Base-by-base conservation (phyloP, 192 early-diverging fungal genomes). In the Funneliformis mosseae region DNA sequence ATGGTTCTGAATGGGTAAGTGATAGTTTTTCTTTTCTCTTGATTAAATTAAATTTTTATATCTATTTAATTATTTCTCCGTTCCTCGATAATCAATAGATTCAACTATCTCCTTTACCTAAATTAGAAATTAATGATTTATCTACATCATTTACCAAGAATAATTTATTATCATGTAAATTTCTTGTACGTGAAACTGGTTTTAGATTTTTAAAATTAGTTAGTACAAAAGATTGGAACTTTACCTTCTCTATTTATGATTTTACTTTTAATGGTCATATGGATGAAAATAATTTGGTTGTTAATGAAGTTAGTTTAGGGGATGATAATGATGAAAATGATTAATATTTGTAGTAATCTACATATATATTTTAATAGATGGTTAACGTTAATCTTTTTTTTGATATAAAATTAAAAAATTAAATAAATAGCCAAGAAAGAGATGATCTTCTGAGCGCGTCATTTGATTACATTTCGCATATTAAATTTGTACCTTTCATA, bases 141-240 rank as follows among this genome's bases (percentile, higher is more conserved):
- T 38, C 9, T 10, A 9, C 68, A 70, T 1, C 64, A 39, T 38
- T 14, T 28, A 74, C 74, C 38, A 75, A 60, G 33, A 75, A 43
- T 4, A 43, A 48, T 75, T 33, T 60, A 46, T 59, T 75, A 21
- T 75, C 11, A 9, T 48, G 48, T 39, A 33, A 43, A n/a, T 84
- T 87, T 66, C 71, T 68, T 43, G 71, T 85, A 2, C 70, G 72
- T 21, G 79, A 82, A 16, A 87, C 81, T 0, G 83, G 84, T 6
- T 85, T 85, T 70, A 80, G 86, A 45, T 87, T 83, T 64, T 82
- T 87, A n/a, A 84, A 82, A 38, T 45, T 87, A 43, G 33, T 68
- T 9, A 85, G 81, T 50, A 75, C 75, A 12, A 72, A 66, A 16
- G 81, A 83, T 14, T 33, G 81, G 45, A 76, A 83, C 45, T 85